Evolutionary conservation across 495 filamentous ascomycete species (phyloP).

Genomic region (Hypoxylon rickii): DNA sequence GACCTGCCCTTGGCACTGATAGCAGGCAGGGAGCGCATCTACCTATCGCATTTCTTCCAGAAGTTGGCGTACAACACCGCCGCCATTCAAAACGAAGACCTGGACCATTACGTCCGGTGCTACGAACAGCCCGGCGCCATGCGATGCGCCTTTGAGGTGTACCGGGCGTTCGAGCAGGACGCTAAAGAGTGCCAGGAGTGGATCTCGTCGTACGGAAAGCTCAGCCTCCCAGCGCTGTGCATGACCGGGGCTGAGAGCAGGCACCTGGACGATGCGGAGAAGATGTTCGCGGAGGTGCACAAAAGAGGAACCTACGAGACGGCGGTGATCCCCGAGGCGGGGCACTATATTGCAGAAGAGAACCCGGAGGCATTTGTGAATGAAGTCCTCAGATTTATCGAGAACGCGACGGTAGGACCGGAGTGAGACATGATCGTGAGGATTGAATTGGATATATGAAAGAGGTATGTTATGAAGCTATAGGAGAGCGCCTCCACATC

Average conservation of each 20-base stretch:
- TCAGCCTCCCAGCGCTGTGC: slow-evolving; percentile 42
- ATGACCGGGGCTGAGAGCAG: slow-evolving; percentile 42
- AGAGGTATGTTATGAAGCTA: too few species aligned
- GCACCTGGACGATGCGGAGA: slow-evolving; percentile 25
- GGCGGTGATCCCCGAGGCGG: slow-evolving; percentile 37
- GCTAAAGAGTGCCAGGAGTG: slow-evolving; percentile 41
- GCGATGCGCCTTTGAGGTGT: slow-evolving; percentile 44
- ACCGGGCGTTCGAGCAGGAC: slow-evolving; percentile 51
- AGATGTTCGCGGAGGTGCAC: slow-evolving; percentile 44
- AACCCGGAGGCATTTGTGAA: slow-evolving; percentile 46
- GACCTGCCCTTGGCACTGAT: slow-evolving; percentile 49
- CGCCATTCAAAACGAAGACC: slow-evolving; percentile 40
- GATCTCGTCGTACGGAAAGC: slow-evolving; percentile 45
- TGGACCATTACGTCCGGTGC: slow-evolving; percentile 45
- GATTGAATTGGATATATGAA: too few species aligned
- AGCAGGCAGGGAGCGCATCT: slow-evolving; percentile 47
- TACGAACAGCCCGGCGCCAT: slow-evolving; percentile 50
- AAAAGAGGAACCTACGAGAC: slow-evolving; percentile 34
- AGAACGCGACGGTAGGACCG: slow-evolving; percentile 1
- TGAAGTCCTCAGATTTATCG: slow-evolving; percentile 18
- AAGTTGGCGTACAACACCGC: slow-evolving; percentile 42
- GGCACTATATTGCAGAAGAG: slow-evolving; percentile 49
- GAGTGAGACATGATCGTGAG: background rate
- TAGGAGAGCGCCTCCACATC: too few species aligned
- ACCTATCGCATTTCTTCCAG: slow-evolving; percentile 53